Conservation (phyloP, 1,139 yeast genomes). For the Arxiozyma bovina region DNA sequence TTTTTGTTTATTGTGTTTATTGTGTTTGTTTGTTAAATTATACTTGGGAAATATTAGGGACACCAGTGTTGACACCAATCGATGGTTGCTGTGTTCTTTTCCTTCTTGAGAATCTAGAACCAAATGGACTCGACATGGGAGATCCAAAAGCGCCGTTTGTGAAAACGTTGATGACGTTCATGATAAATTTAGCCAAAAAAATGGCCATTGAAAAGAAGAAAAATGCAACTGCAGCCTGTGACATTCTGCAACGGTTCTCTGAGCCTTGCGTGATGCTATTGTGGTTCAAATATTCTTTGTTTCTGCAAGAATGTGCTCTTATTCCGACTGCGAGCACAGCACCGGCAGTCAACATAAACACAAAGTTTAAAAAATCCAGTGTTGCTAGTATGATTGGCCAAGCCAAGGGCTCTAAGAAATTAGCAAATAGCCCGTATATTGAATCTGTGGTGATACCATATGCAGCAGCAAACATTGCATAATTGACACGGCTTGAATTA, state of each 20-base stretch:
- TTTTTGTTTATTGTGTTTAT: too few relatives aligned
- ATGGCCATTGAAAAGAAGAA: slow-evolving; percentile 77
- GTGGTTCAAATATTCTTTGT: slow-evolving; percentile 50
- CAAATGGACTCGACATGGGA: slow-evolving; percentile 8
- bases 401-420: slow-evolving; percentile 64
- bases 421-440: slow-evolving; percentile 71
- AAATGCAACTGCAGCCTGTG: slow-evolving; percentile 89
- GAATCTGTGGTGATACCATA: slow-evolving; percentile 77
- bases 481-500: slow-evolving; percentile 76
- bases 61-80: slow-evolving; percentile 38
- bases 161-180: slow-evolving; percentile 50
- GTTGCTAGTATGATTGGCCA: slow-evolving; percentile 73
- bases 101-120: slow-evolving; percentile 26
- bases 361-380: slow-evolving; percentile 79
- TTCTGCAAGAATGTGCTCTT: slow-evolving; percentile 76
- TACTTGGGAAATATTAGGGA: slow-evolving; percentile 83
- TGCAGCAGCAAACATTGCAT: slow-evolving; percentile 77
- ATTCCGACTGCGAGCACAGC: slow-evolving; percentile 88
- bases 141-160: slow-evolving; percentile 71
- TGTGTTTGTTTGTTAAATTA: slow-evolving; percentile 27
- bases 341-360: slow-evolving; percentile 90
- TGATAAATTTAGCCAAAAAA: slow-evolving; percentile 58
- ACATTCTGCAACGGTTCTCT: slow-evolving; percentile 81
- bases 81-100: slow-evolving; percentile 45
- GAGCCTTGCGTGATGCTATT: slow-evolving; percentile 73